Base-by-base conservation (phyloP, 495 filamentous ascomycete genomes). In the Cudoniella acicularis region DNA sequence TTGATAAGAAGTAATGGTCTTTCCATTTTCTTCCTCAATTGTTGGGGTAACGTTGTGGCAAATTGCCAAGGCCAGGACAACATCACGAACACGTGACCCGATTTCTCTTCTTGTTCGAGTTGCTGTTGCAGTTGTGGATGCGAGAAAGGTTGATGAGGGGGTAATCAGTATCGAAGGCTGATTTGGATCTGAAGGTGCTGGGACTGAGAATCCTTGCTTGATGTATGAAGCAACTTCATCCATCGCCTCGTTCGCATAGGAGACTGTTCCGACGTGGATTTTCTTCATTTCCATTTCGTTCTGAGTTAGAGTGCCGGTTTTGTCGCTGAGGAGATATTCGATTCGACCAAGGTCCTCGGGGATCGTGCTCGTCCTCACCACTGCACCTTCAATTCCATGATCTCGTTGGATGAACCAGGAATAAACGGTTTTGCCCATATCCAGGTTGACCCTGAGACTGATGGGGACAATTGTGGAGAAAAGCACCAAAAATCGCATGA, bases 201-300 rank as follows among this genome's bases (percentile, higher is more conserved):
- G 71, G 30, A 77, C 70, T 4, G 84, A 78, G 68, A 97, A 95
- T 24, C 83, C 88, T 67, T 96, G 92, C 60, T 78, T 83, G 47
- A 98, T 81, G 65, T 94, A 96, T 0, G 89, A 85, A 36, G 83
- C 73, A 10, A 99, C 95, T 69, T 98, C 95, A 58, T 97, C 94
- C 95, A 97, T 98, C 2, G 94, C 92, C 70, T 99, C 95, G 62
- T 93, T 94, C 21, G 92, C 95, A 67, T 98, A 99, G 0, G 92
- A 96, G 2, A 98, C 95, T 20, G 94, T 98, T 1, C 95, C 95
- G 58, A 99, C 91, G 65, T 98, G 95, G 24, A 98, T 92, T 72
- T 98, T 99, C 67, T 92, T 96, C 79, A 99, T 82, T 72, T 96
- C 94, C 93, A 98, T 98, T 64, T 97, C 90, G 69, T 99, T 99